phyloP scores from a whole-genome alignment of 2,329 filamentous ascomycete species.

The Beauveria sp. region DNA sequence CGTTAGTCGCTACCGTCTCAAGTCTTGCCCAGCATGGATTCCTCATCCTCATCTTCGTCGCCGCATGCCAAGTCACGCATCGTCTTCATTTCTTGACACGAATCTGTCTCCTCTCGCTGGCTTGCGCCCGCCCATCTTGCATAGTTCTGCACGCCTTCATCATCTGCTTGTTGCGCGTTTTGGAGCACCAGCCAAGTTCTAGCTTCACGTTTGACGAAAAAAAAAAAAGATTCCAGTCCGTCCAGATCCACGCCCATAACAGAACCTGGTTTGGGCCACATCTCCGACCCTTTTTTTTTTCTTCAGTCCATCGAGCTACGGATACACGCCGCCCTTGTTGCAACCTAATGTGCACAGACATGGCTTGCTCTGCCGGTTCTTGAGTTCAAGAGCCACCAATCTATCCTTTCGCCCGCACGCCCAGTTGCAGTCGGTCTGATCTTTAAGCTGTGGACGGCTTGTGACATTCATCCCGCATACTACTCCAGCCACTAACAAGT shows the following conservation, averaged over 20 bases:
- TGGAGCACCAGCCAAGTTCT: not conserved
- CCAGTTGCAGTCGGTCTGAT: conserved; percentile 4
- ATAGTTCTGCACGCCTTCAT: not conserved
- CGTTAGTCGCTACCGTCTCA: conserved; percentile 3
- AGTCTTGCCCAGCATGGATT: conserved; percentile 4
- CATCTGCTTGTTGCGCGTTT: not conserved
- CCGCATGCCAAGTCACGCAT: not conserved
- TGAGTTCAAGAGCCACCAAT: not conserved
- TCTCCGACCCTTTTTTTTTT: not conserved
- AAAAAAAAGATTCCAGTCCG: not conserved
- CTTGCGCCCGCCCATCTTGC: not conserved
- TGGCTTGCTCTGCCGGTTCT: not conserved
- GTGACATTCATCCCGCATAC: conserved; percentile 10
- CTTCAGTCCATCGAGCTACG: not conserved
- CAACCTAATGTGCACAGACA: conserved; percentile 3
- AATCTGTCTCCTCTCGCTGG: not conserved
- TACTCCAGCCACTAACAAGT: not conserved
- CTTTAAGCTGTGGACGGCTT: conserved; percentile 6
- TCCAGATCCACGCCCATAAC: conserved; percentile 1
- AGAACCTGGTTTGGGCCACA: not conserved
- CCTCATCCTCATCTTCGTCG: not conserved
- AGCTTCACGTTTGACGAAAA: not conserved
- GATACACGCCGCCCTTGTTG: not conserved
- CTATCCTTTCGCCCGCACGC: conserved; percentile 1
- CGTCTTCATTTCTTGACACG: conserved; percentile 7